A percentile compares a stretch with the other conserved stretches of the same genome.
Conservation (phyloP, 2,329 filamentous ascomycete genomes). For the Cladosporium sp. region DNA sequence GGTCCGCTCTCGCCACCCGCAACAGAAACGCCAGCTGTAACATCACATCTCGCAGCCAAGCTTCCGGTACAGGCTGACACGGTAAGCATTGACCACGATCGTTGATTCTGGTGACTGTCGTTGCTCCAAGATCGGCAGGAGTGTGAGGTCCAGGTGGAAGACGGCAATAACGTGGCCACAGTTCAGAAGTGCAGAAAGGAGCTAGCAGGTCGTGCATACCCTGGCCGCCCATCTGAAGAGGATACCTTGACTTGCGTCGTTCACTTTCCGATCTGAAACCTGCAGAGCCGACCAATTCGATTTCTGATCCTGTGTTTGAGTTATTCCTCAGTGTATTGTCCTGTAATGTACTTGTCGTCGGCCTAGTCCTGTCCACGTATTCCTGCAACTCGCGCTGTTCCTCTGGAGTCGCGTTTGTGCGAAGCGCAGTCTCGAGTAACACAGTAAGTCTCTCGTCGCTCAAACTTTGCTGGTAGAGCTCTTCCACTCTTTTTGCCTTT, state of each 20-base stretch:
- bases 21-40: background rate
- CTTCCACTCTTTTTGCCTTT: background rate
- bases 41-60: background rate
- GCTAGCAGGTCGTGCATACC: background rate
- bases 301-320: background rate
- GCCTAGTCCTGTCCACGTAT: background rate
- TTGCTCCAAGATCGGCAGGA: background rate
- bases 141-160: background rate
- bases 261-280: no score
- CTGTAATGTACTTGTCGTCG: background rate
- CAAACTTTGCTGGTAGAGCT: background rate
- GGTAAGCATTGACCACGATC: background rate
- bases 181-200: background rate
- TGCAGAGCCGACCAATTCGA: background rate
- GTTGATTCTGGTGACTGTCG: background rate
- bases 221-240: no score
- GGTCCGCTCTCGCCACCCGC: background rate
- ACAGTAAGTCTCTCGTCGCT: background rate
- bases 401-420: background rate
- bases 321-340: background rate
- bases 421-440: background rate
- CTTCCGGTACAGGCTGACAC: background rate
- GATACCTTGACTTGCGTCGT: no score
- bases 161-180: slow-evolving; percentile 9
- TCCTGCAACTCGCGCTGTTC: background rate